A percentile compares a stretch with the other conserved stretches of the same genome.
These are phyloP conservation scores for Pythium phragmitis DNA, from an alignment of 352 stramenopile genomes.

Conservation along the genomic window DNA sequence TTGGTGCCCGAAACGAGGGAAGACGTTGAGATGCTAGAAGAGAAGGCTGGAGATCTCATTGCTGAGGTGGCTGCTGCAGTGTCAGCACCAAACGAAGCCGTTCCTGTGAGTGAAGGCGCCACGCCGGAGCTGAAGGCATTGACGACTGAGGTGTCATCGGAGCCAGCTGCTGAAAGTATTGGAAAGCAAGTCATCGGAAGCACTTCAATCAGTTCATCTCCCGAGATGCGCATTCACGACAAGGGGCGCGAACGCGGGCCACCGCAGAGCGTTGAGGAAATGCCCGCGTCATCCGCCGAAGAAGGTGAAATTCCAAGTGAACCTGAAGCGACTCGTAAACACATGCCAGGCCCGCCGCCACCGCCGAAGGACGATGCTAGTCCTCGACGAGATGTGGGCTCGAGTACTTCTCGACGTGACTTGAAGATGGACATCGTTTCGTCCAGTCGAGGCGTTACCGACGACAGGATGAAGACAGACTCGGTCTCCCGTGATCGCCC, in stretches of 20 bases:
- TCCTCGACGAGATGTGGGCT: conserved; percentile 1
- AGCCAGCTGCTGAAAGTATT: background rate
- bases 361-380: background rate
- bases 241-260: background rate
- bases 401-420: conserved; percentile 3
- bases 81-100: background rate
- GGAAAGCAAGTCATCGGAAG: background rate
- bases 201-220: background rate
- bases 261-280: conserved; percentile 1
- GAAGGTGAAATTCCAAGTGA: conserved; percentile 27
- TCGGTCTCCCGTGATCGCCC: background rate
- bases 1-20: background rate
- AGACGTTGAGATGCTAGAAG: conserved; percentile 3
- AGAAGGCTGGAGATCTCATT: background rate
- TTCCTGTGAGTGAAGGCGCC: background rate
- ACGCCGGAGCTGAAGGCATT: background rate
- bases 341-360: background rate
- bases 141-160: background rate
- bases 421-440: conserved; percentile 5
- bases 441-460: background rate
- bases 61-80: background rate
- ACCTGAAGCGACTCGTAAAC: background rate
- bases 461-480: background rate
- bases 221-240: background rate
- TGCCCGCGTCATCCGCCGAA: conserved; percentile 7